A percentile compares a stretch with the other conserved stretches of the same genome.
These are phyloP conservation scores for Prunus campanulata DNA, from an alignment of 306 rosid species.

Conservation along the genomic window DNA sequence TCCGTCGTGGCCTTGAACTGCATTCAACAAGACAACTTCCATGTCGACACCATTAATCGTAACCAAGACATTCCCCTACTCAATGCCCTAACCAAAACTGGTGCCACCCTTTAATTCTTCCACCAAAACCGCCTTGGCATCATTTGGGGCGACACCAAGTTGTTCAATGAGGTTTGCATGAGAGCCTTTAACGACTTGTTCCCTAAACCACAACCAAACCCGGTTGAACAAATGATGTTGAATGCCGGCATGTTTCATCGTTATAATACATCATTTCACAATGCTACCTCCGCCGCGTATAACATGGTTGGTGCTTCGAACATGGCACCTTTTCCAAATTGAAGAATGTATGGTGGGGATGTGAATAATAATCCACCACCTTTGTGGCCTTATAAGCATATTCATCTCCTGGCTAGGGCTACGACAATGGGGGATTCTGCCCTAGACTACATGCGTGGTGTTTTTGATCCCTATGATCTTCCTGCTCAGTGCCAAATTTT, in stretches of 20 bases:
- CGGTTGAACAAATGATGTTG: neutral
- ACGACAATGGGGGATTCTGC: neutral
- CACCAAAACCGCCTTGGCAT: slow-evolving; percentile 24
- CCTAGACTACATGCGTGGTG: neutral
- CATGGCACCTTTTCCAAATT: neutral
- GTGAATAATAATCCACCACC: neutral
- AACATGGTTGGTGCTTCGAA: neutral
- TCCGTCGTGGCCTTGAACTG: slow-evolving; percentile 26
- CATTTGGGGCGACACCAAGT: slow-evolving; percentile 9
- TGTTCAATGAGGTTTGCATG: slow-evolving; percentile 4
- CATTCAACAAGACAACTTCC: slow-evolving; percentile 30
- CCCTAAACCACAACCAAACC: neutral
- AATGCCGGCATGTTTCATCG: neutral
- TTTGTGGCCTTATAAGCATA: neutral
- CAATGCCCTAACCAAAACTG: no score
- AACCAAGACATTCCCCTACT: slow-evolving; percentile 32
- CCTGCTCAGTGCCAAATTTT: neutral
- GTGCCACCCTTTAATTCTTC: slow-evolving; percentile 35
- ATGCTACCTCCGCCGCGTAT: neutral
- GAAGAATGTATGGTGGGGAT: neutral
- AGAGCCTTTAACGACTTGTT: slow-evolving; percentile 10
- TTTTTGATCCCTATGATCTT: neutral
- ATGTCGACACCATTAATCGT: neutral
- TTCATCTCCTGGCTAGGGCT: neutral
- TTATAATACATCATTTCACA: neutral